Evolutionary conservation across 176 grass and related monocot species (phyloP), one percentile per base, ranked within the genome.

Genomic region (Phragmites australis): DNA sequence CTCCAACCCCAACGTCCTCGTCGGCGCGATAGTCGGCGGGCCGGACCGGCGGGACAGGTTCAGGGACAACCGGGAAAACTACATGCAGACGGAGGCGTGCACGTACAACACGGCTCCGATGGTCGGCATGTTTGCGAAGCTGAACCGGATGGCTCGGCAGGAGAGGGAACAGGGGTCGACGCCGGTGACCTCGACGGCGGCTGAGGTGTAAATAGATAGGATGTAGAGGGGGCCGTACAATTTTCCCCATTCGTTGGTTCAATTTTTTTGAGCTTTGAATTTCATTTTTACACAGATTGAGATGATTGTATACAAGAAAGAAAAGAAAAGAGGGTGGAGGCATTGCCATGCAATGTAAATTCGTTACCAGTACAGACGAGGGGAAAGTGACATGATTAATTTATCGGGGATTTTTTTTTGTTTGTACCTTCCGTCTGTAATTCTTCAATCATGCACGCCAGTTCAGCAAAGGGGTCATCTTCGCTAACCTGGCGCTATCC

Each of bases 241-340:
- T 90, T 78, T 90, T 90, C 78, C 83, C 66, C 65, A 90, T 90
- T 90, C 66, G 86, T 90, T 90, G 57, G 82, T 85, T 86, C 78
- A 25, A 14, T 73, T 77, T 71, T 85, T 81, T 58, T 62, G 11
- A 27, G 61, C 48, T 82, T 73, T 72, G 54, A 18, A 19, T 46
- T 75, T 23, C n/a, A 30, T 69, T 89, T 44, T 80, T 62, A 85
- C 87, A 86, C 72, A 54, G 37, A 63, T 65, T 27, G 56, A 81
- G 53, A 66, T 67, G 60, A n/a, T 66, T 86, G 72, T 61, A 78
- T 59, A 86, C 25, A 51, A 49, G 2, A 48, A 64, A 62, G 29
- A 45, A 67, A 25, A 40, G 1, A 17, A 52, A 65, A 37, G 48
- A 47, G 81, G 34, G 26, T 56, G 78, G 78, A 77, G 49, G 57